These are phyloP conservation scores for Tetratostichococcus sp. DNA, from an alignment of 139 green algal species.

Conservation along the genomic window DNA sequence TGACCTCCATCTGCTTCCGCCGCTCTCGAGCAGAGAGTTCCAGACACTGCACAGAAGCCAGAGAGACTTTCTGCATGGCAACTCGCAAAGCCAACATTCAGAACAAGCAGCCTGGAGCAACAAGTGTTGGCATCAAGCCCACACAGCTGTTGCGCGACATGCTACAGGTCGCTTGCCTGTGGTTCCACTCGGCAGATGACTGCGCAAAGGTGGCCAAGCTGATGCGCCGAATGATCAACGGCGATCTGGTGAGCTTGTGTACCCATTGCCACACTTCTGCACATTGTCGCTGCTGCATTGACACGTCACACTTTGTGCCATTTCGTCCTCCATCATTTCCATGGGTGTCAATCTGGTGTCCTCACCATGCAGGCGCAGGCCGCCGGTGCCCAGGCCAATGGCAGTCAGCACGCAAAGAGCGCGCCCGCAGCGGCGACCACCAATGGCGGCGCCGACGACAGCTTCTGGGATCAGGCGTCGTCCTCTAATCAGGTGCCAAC, in stretches of 20 bases:
- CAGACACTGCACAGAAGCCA: no score
- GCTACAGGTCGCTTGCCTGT: constrained; percentile 79
- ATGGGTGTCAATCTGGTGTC: no score
- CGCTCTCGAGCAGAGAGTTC: no score
- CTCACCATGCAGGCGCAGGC: no score
- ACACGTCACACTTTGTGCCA: no score
- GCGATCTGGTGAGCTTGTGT: constrained; percentile 5
- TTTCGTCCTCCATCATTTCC: no score
- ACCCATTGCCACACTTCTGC: no score
- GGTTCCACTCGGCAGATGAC: constrained; percentile 85
- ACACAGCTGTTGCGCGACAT: no score
- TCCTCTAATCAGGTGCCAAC: background rate
- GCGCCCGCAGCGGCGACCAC: background rate
- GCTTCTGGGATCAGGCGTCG: constrained; percentile 2
- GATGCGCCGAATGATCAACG: constrained; percentile 47
- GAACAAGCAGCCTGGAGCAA: background rate
- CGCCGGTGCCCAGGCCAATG: background rate
- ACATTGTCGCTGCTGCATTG: constrained; percentile 1
- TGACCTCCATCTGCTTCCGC: no score
- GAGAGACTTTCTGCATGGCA: no score
- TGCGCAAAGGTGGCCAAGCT: constrained; percentile 57
- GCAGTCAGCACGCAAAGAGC: background rate
- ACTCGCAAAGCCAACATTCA: no score
- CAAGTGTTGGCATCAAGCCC: no score
- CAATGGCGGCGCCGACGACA: background rate